Conservation (phyloP, 192 early-diverging fungal species). For the Coemansia asiatica region DNA sequence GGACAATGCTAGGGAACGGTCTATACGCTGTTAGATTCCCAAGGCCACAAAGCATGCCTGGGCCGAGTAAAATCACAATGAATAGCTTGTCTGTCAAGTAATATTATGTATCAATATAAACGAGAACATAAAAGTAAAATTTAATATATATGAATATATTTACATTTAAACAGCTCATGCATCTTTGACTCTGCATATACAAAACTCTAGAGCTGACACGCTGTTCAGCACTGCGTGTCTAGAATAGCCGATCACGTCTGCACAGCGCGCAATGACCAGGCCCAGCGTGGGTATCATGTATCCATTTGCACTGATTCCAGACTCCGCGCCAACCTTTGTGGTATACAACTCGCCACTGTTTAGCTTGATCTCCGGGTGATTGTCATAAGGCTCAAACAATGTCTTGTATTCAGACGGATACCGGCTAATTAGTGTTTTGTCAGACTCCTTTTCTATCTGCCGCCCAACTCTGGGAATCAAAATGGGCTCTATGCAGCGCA, state of each 20-base stretch:
- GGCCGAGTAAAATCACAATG: too few relatives aligned
- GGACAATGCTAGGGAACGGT: too few relatives aligned
- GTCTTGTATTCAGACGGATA: too few relatives aligned
- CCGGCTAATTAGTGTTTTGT: too few relatives aligned
- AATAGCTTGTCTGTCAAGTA: too few relatives aligned
- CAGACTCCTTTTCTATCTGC: too few relatives aligned
- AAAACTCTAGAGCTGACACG: conserved; percentile 7
- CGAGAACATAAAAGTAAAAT: too few relatives aligned
- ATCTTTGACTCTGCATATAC: neutral
- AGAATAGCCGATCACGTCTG: conserved; percentile 31
- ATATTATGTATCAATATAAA: too few relatives aligned
- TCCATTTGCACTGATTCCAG: conserved; percentile 5
- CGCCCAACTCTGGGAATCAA: neutral
- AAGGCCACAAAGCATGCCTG: too few relatives aligned
- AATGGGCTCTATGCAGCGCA: conserved; percentile 12
- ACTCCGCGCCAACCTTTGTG: neutral
- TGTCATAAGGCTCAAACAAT: conserved; percentile 22
- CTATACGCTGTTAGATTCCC: too few relatives aligned
- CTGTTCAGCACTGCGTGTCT: conserved; percentile 10
- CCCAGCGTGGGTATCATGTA: conserved; percentile 45
- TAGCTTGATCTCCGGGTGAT: conserved; percentile 28
- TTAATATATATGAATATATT: too few relatives aligned
- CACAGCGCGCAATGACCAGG: conserved; percentile 39
- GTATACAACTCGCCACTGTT: conserved; percentile 29
- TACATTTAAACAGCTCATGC: neutral